These are phyloP conservation scores for Chondrus crispus DNA, from an alignment of 23 red algal species.

Conservation along the genomic window DNA sequence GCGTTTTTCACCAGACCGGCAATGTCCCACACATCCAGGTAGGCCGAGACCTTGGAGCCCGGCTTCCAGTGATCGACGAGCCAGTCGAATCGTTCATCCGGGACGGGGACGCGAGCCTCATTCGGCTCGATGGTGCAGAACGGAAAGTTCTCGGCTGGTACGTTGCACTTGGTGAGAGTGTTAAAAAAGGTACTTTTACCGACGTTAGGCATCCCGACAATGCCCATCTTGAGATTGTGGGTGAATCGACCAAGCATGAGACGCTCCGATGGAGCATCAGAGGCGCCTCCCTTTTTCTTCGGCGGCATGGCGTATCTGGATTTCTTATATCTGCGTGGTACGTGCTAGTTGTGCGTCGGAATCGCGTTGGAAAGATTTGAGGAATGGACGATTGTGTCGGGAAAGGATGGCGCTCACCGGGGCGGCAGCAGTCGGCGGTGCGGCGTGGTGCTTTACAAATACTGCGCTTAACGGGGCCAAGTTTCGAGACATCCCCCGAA, in stretches of 20 bases:
- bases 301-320: conserved; percentile 25
- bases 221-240: conserved; percentile 99
- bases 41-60: conserved; percentile 68
- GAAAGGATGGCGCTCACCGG: too few relatives aligned
- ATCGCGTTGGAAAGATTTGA: too few relatives aligned
- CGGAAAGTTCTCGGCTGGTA: conserved; percentile 95
- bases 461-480: too few relatives aligned
- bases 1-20: conserved; percentile 95
- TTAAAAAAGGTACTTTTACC: conserved; percentile 99
- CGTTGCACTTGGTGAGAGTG: conserved; percentile 74
- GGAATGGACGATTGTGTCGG: too few relatives aligned
- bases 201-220: conserved; percentile 97
- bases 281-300: conserved; percentile 62
- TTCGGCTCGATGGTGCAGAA: conserved; percentile 99
- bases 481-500: too few relatives aligned
- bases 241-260: conserved; percentile 80
- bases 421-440: too few relatives aligned
- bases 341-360: too few relatives aligned
- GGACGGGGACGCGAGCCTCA: conserved; percentile 82
- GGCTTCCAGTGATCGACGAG: conserved; percentile 78
- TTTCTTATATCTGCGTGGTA: neutral
- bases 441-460: too few relatives aligned
- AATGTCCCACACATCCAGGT: conserved; percentile 94
- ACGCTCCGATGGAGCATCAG: conserved; percentile 5
- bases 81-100: conserved; percentile 97